A percentile compares a stretch with the other conserved stretches of the same genome.
These are phyloP conservation scores for Nakazawaea molendinolei DNA, from an alignment of 805 yeast genomes.

Conservation along the genomic window DNA sequence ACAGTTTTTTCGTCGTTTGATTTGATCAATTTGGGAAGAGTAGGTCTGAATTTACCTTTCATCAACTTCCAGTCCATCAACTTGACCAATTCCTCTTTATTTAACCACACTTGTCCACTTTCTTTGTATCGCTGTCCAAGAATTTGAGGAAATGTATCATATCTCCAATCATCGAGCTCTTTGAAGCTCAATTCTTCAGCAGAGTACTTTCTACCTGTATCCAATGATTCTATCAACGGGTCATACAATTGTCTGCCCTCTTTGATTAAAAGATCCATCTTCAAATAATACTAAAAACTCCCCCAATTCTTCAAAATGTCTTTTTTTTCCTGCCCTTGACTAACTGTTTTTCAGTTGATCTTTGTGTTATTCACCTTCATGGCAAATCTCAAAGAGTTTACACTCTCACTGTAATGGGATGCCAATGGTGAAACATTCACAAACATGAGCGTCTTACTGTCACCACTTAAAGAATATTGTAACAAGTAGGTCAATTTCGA, in stretches of 20 bases:
- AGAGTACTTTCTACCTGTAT: slow-evolving; percentile 12
- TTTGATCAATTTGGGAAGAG: slow-evolving; percentile 32
- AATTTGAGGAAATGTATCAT: slow-evolving; percentile 22
- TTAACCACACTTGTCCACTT: slow-evolving; percentile 21
- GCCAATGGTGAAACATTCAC: slow-evolving; percentile 74
- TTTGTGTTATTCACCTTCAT: slow-evolving; percentile 65
- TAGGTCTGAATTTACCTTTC: slow-evolving; percentile 38
- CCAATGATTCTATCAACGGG: not conserved
- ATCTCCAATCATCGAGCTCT: slow-evolving; percentile 34
- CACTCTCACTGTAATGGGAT: slow-evolving; percentile 63
- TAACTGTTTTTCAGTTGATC: slow-evolving; percentile 14
- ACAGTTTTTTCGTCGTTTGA: slow-evolving; percentile 29
- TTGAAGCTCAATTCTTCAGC: slow-evolving; percentile 19
- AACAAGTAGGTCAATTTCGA: slow-evolving; percentile 76
- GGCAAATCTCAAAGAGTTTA: slow-evolving; percentile 86
- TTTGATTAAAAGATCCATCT: slow-evolving; percentile 4
- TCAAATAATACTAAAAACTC: not conserved
- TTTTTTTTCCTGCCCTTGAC: slow-evolving; percentile 1
- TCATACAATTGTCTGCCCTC: not conserved
- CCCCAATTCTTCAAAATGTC: not conserved
- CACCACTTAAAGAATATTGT: slow-evolving; percentile 78
- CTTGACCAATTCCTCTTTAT: slow-evolving; percentile 31
- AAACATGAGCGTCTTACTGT: slow-evolving; percentile 88
- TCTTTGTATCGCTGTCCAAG: slow-evolving; percentile 20
- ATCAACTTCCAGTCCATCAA: slow-evolving; percentile 44